Evolutionary conservation across 257 asterid species (phyloP), one percentile per base, ranked within the genome.

Genomic region (Solanum appendiculatum): DNA sequence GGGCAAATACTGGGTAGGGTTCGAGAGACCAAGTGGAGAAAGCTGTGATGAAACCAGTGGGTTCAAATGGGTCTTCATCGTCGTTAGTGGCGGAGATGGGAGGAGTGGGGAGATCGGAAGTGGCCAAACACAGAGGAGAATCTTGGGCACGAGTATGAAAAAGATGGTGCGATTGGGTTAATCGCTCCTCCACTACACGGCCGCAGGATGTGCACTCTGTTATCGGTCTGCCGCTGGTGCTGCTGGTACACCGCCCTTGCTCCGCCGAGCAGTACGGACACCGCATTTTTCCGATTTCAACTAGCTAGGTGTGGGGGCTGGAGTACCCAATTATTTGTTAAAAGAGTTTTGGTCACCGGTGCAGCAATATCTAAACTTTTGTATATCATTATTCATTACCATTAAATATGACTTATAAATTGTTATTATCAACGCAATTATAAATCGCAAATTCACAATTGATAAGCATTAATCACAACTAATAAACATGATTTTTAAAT

Each of bases 1-100:
- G 96, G 51, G 96, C 95, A 85, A 95, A 93, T 1, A 97, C 86
- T 9, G 99, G 99, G 89, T 94, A 92, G 31, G 93, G 96, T 91
- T 97, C 99, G 78, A 97, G 96, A 3, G 99, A 97, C 98, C 99
- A 97, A 8, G 99, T 96, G 80, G 99, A 95, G 90, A 97, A 97
- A 86, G 99, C 97, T 23, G 99, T 97, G 88, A 97, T 95, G 91
- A 94, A 95, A 6, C 99, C 98, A 1, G 98, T 94, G 6, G 97
- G 94, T 75, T 95, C 96, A 89, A 97, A 97, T 1, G 99, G 99
- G 93, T 97, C 98, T 6, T 94, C 97, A 58, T 86, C 94, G 91
- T 88, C 91, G 85, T 85, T 73, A 33, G 91, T 56, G 88, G 88
- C 63, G 84, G 93, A 88, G 84, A 46, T 23, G 13, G 97, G 92